Base-by-base conservation (phyloP, 371 early-diverging fungal species). In the Catenaria anguillulae region DNA sequence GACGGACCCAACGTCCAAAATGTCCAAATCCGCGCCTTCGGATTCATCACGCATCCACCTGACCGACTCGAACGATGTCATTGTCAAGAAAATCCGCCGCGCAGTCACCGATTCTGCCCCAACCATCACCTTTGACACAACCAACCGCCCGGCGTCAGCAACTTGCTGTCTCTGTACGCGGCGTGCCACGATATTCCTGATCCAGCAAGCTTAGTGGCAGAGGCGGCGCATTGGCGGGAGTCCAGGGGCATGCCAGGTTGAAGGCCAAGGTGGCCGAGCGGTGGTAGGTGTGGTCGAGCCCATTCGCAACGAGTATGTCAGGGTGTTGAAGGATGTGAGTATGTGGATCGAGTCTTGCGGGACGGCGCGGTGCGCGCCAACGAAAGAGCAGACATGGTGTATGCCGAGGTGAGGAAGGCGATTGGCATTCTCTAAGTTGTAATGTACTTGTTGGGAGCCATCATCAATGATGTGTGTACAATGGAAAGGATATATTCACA, bases 11-110 rank as follows among this genome's bases (percentile, higher is more conserved):
- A 67, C 66, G 3, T 63, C 67, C 36, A 95, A 95, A 69, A 96
- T 95, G 96, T 90, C 92, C n/a, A 95, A 96, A 68, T 88, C 89
- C 0, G 89, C 89, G 60, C 72, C 79, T 2, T 75, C 76, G 23
- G 84, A 82, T 24, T 65, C 71, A n/a, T 75, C 89, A 0, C 81
- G 91, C 0, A 88, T 95, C 60, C 78, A 83, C 64, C 63, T 95
- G 15, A 70, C 73, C 33, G 96, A 96, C 67, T 59, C 81, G 0
- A 84, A 90, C 1, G 71, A 77, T 15, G 58, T 65, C 4, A 89
- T 95, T 52, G 59, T 70, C 12, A 40, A 63, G 45, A 92, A 92
- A 62, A 84, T 95, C 62, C 75, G 76, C 17, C 75, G 83, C 36
- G 87, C 93, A 0, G 75, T 77, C 1, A 89, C 91, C 0, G 96